A percentile compares a stretch with the other conserved stretches of the same genome.
Evolutionary conservation across 257 asterid genomes (phyloP).

Genomic region (Fraxinus excelsior): DNA sequence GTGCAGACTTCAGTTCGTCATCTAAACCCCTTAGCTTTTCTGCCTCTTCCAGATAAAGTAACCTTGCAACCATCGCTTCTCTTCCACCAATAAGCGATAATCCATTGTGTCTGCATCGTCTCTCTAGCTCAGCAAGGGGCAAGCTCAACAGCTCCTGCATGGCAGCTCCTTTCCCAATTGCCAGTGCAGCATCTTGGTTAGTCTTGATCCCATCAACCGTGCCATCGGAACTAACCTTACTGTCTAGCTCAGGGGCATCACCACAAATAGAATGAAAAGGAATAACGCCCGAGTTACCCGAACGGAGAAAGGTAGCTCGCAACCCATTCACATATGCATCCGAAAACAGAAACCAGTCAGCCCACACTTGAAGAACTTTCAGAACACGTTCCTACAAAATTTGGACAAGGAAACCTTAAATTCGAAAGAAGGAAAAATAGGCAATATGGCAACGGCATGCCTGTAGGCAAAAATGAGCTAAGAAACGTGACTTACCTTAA

Average conservation of each 20-base stretch:
- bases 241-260: constrained; percentile 52
- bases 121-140: constrained; percentile 51
- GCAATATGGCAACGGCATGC: background rate
- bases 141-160: constrained; percentile 51
- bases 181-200: constrained; percentile 56
- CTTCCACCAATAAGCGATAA: constrained; percentile 86
- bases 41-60: constrained; percentile 89
- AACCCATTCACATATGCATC: constrained; percentile 77
- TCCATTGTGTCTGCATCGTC: constrained; percentile 68
- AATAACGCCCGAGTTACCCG: constrained; percentile 74
- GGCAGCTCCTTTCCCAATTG: constrained; percentile 62
- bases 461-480: background rate
- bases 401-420: constrained; percentile 28
- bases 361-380: constrained; percentile 62
- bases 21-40: constrained; percentile 84
- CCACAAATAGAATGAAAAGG: constrained; percentile 82
- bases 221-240: constrained; percentile 35
- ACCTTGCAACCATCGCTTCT: constrained; percentile 90
- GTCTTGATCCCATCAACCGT: constrained; percentile 35
- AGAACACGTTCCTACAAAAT: constrained; percentile 53
- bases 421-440: constrained; percentile 17
- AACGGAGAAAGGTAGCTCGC: constrained; percentile 88
- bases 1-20: constrained; percentile 61
- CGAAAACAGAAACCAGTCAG: constrained; percentile 61
- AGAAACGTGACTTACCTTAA: constrained; percentile 53